Evolutionary conservation across 23 red algal species (phyloP).

Genomic region (Gracilaria gracilis): DNA sequence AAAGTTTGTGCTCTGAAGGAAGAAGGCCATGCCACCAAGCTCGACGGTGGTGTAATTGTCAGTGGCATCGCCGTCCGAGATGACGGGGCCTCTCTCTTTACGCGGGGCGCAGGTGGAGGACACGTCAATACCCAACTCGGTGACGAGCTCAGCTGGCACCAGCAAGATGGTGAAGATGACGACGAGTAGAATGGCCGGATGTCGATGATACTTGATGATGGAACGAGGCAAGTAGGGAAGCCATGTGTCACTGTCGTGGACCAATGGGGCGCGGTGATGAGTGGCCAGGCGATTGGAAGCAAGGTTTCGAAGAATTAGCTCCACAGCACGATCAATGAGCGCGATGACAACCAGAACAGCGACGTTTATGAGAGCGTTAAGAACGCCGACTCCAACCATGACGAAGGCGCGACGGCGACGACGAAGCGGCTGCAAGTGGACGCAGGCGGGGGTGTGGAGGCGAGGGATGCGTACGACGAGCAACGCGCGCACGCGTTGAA

Average conservation of each 20-base stretch:
- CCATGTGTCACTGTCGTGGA: constrained; percentile 73
- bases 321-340: constrained; percentile 43
- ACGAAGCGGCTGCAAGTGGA: background rate
- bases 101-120: constrained; percentile 5
- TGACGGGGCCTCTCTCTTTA: constrained; percentile 22
- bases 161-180: constrained; percentile 58
- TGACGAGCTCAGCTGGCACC: constrained; percentile 38
- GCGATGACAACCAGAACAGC: constrained; percentile 35
- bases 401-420: background rate
- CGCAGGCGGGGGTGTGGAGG: background rate
- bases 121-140: constrained; percentile 48
- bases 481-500: no score
- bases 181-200: constrained; percentile 37
- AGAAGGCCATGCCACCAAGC: constrained; percentile 53
- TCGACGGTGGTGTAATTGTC: constrained; percentile 40
- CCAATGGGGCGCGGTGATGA: constrained; percentile 26
- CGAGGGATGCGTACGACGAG: background rate
- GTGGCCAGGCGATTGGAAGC: constrained; percentile 27
- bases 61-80: constrained; percentile 7
- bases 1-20: constrained; percentile 19
- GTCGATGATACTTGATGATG: constrained; percentile 46
- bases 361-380: constrained; percentile 43
- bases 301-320: constrained; percentile 55
- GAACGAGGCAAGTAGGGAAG: constrained; percentile 51
- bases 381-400: constrained; percentile 49